Evolutionary conservation across 805 yeast species (phyloP).

Genomic region (Teunomyces aglyptinius): DNA sequence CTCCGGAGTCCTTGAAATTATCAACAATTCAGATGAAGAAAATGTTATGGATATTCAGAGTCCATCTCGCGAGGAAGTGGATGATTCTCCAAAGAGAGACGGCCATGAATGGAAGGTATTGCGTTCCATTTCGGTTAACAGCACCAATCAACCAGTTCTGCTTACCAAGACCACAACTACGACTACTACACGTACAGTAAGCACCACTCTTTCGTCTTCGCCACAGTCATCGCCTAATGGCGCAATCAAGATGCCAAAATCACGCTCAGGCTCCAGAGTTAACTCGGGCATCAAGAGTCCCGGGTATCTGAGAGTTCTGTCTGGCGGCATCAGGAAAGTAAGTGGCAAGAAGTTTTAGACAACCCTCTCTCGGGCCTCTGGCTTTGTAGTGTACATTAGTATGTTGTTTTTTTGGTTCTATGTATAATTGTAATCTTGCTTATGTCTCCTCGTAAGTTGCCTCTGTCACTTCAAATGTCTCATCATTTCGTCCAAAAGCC

Average conservation of each 20-base stretch:
- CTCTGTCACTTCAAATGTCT: constrained; percentile 32
- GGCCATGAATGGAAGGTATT: constrained; percentile 38
- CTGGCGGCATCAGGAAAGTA: constrained; percentile 22
- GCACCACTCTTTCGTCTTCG: constrained; percentile 36
- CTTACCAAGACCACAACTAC: constrained; percentile 45
- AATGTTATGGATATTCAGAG: constrained; percentile 16
- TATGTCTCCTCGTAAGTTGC: constrained; percentile 32
- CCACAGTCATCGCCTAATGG: constrained; percentile 28
- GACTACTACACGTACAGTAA: constrained; percentile 50
- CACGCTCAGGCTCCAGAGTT: constrained; percentile 22
- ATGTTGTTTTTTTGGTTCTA: neutral
- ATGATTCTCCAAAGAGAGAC: constrained; percentile 24
- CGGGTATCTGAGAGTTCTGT: constrained; percentile 13
- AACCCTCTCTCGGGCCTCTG: neutral
- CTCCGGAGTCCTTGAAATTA: constrained; percentile 35
- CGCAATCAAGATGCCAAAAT: constrained; percentile 23
- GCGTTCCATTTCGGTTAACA: constrained; percentile 36
- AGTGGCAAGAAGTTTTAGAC: constrained; percentile 16
- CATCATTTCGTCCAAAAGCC: constrained; percentile 40
- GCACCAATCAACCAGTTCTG: constrained; percentile 31
- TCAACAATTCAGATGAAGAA: constrained; percentile 48
- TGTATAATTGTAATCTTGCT: constrained; percentile 1
- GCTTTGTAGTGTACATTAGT: constrained; percentile 1
- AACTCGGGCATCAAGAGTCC: constrained; percentile 15
- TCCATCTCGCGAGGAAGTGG: constrained; percentile 1